These are phyloP conservation scores for Knufia petricola DNA, from an alignment of 2,329 filamentous ascomycete genomes.

Conservation along the genomic window DNA sequence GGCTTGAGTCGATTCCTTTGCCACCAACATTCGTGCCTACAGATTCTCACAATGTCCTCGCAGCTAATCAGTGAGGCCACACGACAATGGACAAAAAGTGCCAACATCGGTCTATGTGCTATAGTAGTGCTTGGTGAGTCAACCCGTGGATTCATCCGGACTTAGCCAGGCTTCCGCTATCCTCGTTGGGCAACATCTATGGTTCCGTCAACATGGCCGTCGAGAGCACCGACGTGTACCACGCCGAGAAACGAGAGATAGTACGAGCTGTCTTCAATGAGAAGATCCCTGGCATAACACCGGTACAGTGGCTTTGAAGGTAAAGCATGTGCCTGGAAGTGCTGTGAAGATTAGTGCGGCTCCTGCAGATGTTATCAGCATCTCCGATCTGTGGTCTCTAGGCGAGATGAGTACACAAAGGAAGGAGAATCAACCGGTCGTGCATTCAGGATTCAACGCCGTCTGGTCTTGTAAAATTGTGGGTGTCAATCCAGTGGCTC, in stretches of 20 bases:
- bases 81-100: not conserved
- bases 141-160: no score
- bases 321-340: constrained; percentile 30
- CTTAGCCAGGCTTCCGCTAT: not conserved
- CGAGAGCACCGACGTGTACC: constrained; percentile 26
- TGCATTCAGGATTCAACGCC: no score
- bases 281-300: constrained; percentile 30
- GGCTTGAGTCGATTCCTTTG: no score
- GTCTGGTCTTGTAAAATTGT: no score
- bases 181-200: no score
- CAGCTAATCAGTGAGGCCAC: not conserved
- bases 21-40: no score
- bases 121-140: no score
- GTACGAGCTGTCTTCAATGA: constrained; percentile 24
- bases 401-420: no score
- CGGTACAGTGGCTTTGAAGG: constrained; percentile 24
- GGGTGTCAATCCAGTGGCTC: not conserved
- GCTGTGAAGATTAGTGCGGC: constrained; percentile 15
- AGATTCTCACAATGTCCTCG: not conserved
- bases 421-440: no score
- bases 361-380: not conserved
- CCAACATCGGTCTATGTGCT: not conserved
- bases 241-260: constrained; percentile 25
- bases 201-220: constrained; percentile 23
- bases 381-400: not conserved